These are phyloP conservation scores for Sporothrix phasma DNA, from an alignment of 2,329 filamentous ascomycete species.

Conservation along the genomic window DNA sequence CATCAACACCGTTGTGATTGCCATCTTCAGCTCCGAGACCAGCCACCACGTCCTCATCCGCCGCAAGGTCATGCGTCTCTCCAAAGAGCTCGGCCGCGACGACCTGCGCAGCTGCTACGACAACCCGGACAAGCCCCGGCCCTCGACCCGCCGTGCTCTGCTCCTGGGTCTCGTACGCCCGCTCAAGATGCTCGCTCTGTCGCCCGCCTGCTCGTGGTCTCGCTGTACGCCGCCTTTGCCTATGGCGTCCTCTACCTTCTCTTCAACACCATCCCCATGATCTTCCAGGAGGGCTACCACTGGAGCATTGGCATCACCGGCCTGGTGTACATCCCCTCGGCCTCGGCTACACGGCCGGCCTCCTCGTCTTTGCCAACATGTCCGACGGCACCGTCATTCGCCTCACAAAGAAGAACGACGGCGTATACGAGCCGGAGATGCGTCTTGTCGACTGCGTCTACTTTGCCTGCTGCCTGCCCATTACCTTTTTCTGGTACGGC, in stretches of 20 bases:
- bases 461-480: constrained; percentile 26
- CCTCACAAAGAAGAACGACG: constrained; percentile 30
- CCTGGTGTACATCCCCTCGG: constrained; percentile 41
- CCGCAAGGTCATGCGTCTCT: constrained; percentile 37
- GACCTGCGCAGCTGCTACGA: constrained; percentile 39
- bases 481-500: constrained; percentile 33
- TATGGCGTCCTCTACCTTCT: constrained; percentile 45
- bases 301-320: constrained; percentile 38
- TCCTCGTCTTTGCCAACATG: constrained; percentile 24
- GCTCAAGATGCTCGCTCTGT: constrained; percentile 40
- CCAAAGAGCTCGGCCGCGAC: constrained; percentile 35
- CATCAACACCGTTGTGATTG: constrained; percentile 28
- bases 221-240: constrained; percentile 41
- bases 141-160: constrained; percentile 23
- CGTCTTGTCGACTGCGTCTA: constrained; percentile 26
- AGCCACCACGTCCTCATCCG: constrained; percentile 42
- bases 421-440: constrained; percentile 30
- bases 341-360: constrained; percentile 22
- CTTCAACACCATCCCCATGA: constrained; percentile 43
- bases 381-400: constrained; percentile 32
- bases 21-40: constrained; percentile 36
- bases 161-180: constrained; percentile 39
- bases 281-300: constrained; percentile 38
- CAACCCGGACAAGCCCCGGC: not conserved
- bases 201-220: constrained; percentile 38